Evolutionary conservation across 2,329 filamentous ascomycete genomes (phyloP).

Genomic region (Exophiala aquamarina): DNA sequence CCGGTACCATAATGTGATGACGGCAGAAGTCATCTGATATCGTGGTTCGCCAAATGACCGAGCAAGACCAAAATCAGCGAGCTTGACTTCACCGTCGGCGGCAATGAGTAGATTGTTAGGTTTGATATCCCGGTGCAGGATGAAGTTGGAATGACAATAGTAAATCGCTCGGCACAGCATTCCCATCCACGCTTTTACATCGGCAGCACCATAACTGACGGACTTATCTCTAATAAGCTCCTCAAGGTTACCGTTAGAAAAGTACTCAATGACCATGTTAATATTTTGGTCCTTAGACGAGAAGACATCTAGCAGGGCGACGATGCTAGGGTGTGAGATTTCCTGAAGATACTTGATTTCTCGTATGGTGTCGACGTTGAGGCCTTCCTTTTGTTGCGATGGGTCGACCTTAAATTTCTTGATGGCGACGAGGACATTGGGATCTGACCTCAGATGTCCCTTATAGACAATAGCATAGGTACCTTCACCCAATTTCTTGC

Average conservation of each 20-base stretch:
- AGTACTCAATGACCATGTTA: conserved; percentile 90
- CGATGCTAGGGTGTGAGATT: conserved; percentile 92
- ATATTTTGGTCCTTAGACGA: conserved; percentile 95
- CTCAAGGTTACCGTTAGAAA: conserved; percentile 91
- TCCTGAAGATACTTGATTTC: conserved; percentile 96
- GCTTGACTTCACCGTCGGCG: conserved; percentile 87
- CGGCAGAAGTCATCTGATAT: conserved; percentile 84
- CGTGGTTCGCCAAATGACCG: conserved; percentile 87
- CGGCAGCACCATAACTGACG: conserved; percentile 79
- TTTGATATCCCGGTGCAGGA: conserved; percentile 97
- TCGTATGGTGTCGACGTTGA: conserved; percentile 90
- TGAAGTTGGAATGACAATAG: conserved; percentile 94
- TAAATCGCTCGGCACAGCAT: conserved; percentile 92
- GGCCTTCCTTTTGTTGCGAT: conserved; percentile 71
- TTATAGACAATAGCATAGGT: conserved; percentile 96
- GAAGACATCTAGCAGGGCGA: conserved; percentile 88
- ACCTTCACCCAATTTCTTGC: conserved; percentile 89
- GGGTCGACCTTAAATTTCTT: conserved; percentile 55
- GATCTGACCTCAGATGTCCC: conserved; percentile 73
- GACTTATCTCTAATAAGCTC: conserved; percentile 86
- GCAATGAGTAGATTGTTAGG: conserved; percentile 97
- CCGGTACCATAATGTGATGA: conserved; percentile 96
- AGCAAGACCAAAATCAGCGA: conserved; percentile 96
- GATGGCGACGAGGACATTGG: conserved; percentile 71
- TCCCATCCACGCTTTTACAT: conserved; percentile 98